Base-by-base conservation (phyloP, 306 rosid genomes). In the Lathyrus sativus region DNA sequence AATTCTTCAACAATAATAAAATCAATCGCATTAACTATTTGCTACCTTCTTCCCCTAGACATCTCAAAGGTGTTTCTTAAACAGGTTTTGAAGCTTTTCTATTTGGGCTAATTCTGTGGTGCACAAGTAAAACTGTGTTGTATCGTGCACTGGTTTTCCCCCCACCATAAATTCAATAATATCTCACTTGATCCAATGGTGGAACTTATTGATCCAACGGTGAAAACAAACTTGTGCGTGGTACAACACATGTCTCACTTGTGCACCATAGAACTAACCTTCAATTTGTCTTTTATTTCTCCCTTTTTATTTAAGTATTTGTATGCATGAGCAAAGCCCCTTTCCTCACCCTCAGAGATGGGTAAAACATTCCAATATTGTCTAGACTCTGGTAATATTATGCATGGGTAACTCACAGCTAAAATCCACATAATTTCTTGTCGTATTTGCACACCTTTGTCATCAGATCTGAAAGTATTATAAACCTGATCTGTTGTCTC, bases 401-500 rank as follows among this genome's bases (percentile, higher is more conserved):
- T 42, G n/a, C 63, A 43, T 22, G 37, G 38, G 37, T 63, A 48
- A 50, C 60, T 55, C n/a, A 49, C 62, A 22, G 2, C 62, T 51
- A 42, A 18, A 46, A 67, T 54, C 43, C 38, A 59, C 71, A 50
- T 71, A 12, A 54, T 76, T 72, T 62, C 72, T 44, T 18, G 18
- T 62, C 15, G 39, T 7, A 37, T 72, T 72, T 60, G 66, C 73
- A 29, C 65, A 54, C 22, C 72, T 12, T 62, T 62, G 44, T 45
- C 46, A 37, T 35, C 31, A 17, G 44, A 33, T 63, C 62, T 15
- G 35, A 67, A 28, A 46, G 50, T 14, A 39, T 72, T 68, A 31
- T 51, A 18, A 62, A 57, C 57, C 42, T 78, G 55, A 48, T 65
- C 56, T 53, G 44, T 62, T 46, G 31, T 86, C 35, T 76, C 72